These are phyloP conservation scores for Aspergillus fischeri DNA, from an alignment of 2,329 filamentous ascomycete species.

Conservation along the genomic window DNA sequence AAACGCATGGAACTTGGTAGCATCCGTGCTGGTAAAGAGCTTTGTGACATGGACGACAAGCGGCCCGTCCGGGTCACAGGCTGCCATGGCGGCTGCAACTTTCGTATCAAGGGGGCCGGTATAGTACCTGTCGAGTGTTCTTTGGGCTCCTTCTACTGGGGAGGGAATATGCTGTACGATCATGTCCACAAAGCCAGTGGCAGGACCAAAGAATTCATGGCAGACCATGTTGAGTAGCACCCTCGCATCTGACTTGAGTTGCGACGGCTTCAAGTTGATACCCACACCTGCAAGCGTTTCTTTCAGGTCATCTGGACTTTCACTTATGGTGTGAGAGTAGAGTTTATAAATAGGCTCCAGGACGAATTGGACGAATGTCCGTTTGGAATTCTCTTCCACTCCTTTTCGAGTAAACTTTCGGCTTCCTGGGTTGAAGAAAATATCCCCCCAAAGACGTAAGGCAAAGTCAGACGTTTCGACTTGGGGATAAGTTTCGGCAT, in stretches of 20 bases:
- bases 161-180: constrained; percentile 84
- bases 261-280: constrained; percentile 84
- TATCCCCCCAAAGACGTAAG: constrained; percentile 85
- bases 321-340: constrained; percentile 89
- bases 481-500: constrained; percentile 79
- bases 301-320: constrained; percentile 79
- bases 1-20: constrained; percentile 85
- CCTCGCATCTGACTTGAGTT: constrained; percentile 85
- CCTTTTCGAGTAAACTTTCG: constrained; percentile 88
- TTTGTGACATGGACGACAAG: constrained; percentile 91
- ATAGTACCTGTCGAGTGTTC: constrained; percentile 80
- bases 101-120: constrained; percentile 83
- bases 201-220: constrained; percentile 90
- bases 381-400: constrained; percentile 71
- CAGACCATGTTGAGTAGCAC: constrained; percentile 85
- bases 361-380: constrained; percentile 91
- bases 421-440: constrained; percentile 90
- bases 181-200: constrained; percentile 94
- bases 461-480: constrained; percentile 82
- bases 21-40: constrained; percentile 83
- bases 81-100: constrained; percentile 72
- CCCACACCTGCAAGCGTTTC: constrained; percentile 73
- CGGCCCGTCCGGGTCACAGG: constrained; percentile 84
- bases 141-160: constrained; percentile 70
- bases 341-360: constrained; percentile 97